Evolutionary conservation across 2,329 filamentous ascomycete genomes (phyloP), one percentile per base, ranked within the genome.

Genomic region (Mollisia scopiformis): DNA sequence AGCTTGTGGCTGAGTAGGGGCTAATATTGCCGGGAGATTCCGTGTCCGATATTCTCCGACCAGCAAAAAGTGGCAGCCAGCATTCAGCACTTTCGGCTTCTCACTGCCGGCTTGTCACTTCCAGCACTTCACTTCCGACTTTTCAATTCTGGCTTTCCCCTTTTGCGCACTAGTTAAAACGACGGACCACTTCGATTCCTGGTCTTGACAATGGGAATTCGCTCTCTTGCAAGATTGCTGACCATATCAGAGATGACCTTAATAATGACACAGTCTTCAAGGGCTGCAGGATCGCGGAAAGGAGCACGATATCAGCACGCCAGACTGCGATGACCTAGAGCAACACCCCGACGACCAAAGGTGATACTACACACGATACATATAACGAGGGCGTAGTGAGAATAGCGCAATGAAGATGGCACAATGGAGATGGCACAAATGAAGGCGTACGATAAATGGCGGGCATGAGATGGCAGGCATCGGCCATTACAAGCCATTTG

Each of bases 221-320:
- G 54, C 30, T 62, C 57, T 56, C 57, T 61, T 62, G 53, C 55
- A 57, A 62, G 53, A 63, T 59, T 64, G 56, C 62, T 65, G 2
- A 58, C 59, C 57, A 62, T 54, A 57, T 60, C 54, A 37, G 62
- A 52, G 57, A 65, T 65, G 50, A 65, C 62, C 63, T 63, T 41
- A 57, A 43, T 11, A 52, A 65, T 63, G 57, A 64, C 59, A 60
- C 54, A 23, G 57, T 61, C 58, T 39, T 51, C 61, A 58, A 65
- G 28, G 28, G 62, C 23, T 46, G 35, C 16, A 30, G 59, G 60
- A 62, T 19, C 63, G 19, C 39, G 49, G 47, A 63, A 46, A 61
- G 51, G 28, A 58, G 60, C 57, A 53, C n/a, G 61, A 57, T 62
- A 58, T 62, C 59, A 66, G 58, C 56, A 63, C 54, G 28, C 57